A percentile compares a stretch with the other conserved stretches of the same genome.
These are phyloP conservation scores for Parietaria judaica DNA, from an alignment of 306 rosid genomes.

Conservation along the genomic window DNA sequence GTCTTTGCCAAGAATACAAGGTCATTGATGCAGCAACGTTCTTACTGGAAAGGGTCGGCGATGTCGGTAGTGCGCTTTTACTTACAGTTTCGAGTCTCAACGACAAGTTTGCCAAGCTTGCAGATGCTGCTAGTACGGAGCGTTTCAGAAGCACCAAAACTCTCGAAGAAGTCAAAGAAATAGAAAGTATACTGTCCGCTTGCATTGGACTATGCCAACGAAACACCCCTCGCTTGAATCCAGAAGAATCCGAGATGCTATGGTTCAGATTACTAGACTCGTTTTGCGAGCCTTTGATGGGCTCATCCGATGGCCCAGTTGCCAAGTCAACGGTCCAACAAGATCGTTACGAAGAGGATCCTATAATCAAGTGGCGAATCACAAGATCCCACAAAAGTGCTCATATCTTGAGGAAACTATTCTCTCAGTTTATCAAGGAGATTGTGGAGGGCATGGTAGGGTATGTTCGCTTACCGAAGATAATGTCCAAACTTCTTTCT, in stretches of 20 bases:
- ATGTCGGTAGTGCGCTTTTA: conserved; percentile 84
- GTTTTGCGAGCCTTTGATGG: conserved; percentile 87
- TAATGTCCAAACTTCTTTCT: conserved; percentile 93
- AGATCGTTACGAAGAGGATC: conserved; percentile 32
- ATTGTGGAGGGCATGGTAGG: conserved; percentile 98
- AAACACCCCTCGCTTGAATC: conserved; percentile 94
- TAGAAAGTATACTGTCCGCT: conserved; percentile 50
- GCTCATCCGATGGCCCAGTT: conserved; percentile 31
- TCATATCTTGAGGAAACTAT: conserved; percentile 60
- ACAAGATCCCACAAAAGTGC: conserved; percentile 40
- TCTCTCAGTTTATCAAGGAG: conserved; percentile 80
- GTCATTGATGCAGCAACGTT: conserved; percentile 87
- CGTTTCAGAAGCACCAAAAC: conserved; percentile 31
- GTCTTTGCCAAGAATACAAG: conserved; percentile 75
- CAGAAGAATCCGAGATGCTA: conserved; percentile 85
- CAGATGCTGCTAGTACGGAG: conserved; percentile 41
- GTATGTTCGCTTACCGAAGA: conserved; percentile 80
- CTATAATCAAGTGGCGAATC: conserved; percentile 70
- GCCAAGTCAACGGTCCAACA: conserved; percentile 35
- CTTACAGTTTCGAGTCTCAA: conserved; percentile 74
- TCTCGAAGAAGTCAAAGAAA: conserved; percentile 62
- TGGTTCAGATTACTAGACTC: conserved; percentile 97
- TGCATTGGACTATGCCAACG: conserved; percentile 93
- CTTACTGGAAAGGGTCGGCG: conserved; percentile 91
- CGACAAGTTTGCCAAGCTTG: conserved; percentile 73